phyloP scores from a whole-genome alignment of 441 rosid genomes.

The Gossypium trilobum region DNA sequence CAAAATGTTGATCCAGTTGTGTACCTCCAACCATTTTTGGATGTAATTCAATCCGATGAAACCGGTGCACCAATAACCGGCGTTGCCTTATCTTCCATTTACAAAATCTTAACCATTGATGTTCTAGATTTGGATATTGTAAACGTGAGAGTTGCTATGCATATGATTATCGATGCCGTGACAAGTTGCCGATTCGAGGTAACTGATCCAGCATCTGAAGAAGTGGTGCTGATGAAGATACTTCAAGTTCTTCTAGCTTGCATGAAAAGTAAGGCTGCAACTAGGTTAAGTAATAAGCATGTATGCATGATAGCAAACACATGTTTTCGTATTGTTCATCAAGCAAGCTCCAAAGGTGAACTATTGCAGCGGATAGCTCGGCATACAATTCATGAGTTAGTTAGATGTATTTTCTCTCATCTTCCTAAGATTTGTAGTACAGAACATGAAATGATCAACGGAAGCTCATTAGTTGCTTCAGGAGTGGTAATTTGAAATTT shows the following conservation, averaged over 20 bases:
- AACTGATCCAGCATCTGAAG: constrained; percentile 93
- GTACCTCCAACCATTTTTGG: constrained; percentile 83
- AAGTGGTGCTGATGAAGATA: constrained; percentile 90
- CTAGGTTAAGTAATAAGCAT: constrained; percentile 68
- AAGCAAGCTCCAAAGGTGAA: constrained; percentile 82
- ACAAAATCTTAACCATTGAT: constrained; percentile 76
- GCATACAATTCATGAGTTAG: constrained; percentile 83
- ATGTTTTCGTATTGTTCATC: constrained; percentile 89
- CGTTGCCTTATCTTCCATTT: constrained; percentile 84
- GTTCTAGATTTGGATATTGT: constrained; percentile 56
- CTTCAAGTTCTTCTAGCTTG: constrained; percentile 95
- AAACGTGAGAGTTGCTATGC: constrained; percentile 78
- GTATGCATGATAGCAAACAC: constrained; percentile 79
- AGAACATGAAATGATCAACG: constrained; percentile 31
- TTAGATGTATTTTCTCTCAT: constrained; percentile 77
- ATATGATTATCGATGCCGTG: constrained; percentile 72
- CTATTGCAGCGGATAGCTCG: constrained; percentile 85
- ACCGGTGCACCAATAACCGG: constrained; percentile 95
- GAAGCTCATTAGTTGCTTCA: constrained; percentile 28
- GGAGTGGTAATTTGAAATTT: constrained; percentile 28
- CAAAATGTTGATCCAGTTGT: constrained; percentile 49
- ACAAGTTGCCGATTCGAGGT: constrained; percentile 90
- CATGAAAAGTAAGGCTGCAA: constrained; percentile 80
- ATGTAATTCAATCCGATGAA: constrained; percentile 81
- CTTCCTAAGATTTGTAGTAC: constrained; percentile 56